Evolutionary conservation across 805 yeast genomes (phyloP), one percentile per base, ranked within the genome.

Genomic region (Metschnikowia henanensis): DNA sequence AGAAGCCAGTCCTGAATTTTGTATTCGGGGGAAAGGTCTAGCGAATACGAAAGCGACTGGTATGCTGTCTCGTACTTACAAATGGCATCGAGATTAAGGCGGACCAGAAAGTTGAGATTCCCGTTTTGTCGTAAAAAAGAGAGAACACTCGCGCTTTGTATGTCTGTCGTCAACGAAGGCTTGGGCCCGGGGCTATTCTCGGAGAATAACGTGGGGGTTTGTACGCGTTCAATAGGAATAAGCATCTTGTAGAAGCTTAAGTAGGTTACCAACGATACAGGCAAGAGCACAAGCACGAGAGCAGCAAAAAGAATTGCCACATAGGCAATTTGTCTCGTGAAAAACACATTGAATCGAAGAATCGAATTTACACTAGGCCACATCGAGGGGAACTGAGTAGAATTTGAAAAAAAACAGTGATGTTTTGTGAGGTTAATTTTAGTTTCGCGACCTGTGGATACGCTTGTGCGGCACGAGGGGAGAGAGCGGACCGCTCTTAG

Each of bases 251-350:
- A 69, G 50, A 70, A 69, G 39, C 62, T 60, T 25, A 56, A 43
- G 52, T 70, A 71, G 6, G 73, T 56, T 28, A 70, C 20, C 2
- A 65, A 35, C 6, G 75, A 62, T 9, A 68, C 45, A 3, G 76
- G 75, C 13, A 67, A 49, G 4, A 70, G 57, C 8, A 70, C 52
- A 2, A 51, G 44, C 21, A 62, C 38, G n/a, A 63, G 37, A n/a
- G 66, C 49, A 21, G 57, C 31, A 34, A 46, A 50, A 31, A 47
- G 37, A 17, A 51, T 51, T 15, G 43, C 26, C 29, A 40, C 37
- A 20, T 52, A 49, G 6, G 46, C 31, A 13, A 44, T 26, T 37
- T 52, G 56, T 12, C 56, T 37, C 6, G 56, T 52, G 39, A 52
- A 25, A 35, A 52, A 52, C 23, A 37, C 31, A 17, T 42, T 42